Conservation (phyloP, 768 basidiomycete genomes). For the Mycena rebaudengoi region DNA sequence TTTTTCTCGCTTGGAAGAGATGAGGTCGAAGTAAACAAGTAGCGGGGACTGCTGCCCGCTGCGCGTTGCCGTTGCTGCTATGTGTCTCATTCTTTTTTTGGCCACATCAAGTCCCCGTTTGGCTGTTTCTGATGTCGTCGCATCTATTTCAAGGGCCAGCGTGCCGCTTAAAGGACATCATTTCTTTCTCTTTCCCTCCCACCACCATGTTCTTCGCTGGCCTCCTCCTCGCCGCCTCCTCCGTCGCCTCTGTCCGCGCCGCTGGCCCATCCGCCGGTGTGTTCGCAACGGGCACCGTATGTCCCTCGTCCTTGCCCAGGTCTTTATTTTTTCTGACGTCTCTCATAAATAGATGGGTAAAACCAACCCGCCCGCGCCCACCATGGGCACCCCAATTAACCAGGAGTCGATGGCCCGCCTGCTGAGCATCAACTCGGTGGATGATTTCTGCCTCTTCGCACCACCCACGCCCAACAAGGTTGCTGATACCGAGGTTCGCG, state of each 20-base stretch:
- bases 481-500: slow-evolving; percentile 11
- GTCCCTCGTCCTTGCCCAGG: too few species aligned
- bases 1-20: too few species aligned
- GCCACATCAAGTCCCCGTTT: too few species aligned
- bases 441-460: slow-evolving; percentile 26
- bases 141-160: too few species aligned
- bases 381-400: slow-evolving; percentile 11
- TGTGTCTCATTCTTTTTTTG: too few species aligned
- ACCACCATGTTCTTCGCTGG: slow-evolving; percentile 9
- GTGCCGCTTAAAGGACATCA: too few species aligned
- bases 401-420: slow-evolving; percentile 21
- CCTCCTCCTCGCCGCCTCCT: slow-evolving; percentile 11
- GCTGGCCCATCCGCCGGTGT: slow-evolving; percentile 14
- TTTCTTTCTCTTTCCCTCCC: not conserved
- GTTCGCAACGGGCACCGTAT: slow-evolving; percentile 20
- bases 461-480: slow-evolving; percentile 12
- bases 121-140: too few species aligned
- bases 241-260: slow-evolving; percentile 6
- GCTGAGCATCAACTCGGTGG: slow-evolving; percentile 20
- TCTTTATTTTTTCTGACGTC: too few species aligned
- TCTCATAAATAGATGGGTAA: too few species aligned
- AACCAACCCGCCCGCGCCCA: slow-evolving; percentile 22
- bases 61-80: too few species aligned
- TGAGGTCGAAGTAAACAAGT: too few species aligned
- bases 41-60: too few species aligned